phyloP scores from a whole-genome alignment of 805 yeast species.

The Candida awuae region DNA sequence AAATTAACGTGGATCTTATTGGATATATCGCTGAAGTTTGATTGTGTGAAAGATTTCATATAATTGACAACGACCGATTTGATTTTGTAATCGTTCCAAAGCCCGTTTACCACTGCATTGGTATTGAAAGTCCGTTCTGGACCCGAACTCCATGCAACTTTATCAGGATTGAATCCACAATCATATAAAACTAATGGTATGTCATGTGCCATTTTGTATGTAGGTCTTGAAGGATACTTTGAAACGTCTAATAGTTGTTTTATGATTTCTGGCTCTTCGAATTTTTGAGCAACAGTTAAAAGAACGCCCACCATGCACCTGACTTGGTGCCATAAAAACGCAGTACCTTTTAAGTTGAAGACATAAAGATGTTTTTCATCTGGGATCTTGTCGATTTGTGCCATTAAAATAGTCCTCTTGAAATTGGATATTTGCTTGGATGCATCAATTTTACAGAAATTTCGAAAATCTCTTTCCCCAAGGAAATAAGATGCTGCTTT shows the following conservation, averaged over 20 bases:
- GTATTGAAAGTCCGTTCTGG: slow-evolving; percentile 33
- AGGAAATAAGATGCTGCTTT: slow-evolving; percentile 53
- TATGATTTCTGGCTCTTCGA: slow-evolving; percentile 56
- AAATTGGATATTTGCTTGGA: slow-evolving; percentile 84
- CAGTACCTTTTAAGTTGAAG: slow-evolving; percentile 77
- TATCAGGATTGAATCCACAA: slow-evolving; percentile 53
- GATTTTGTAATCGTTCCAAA: slow-evolving; percentile 48
- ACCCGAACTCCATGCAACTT: slow-evolving; percentile 55
- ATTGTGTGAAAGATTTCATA: slow-evolving; percentile 34
- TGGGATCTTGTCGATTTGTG: slow-evolving; percentile 18
- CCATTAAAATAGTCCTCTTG: slow-evolving; percentile 47
- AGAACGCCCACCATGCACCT: slow-evolving; percentile 87
- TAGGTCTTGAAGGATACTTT: slow-evolving; percentile 57
- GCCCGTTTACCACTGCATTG: slow-evolving; percentile 37
- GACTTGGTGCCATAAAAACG: slow-evolving; percentile 97
- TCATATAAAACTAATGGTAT: slow-evolving; percentile 81
- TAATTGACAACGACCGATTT: slow-evolving; percentile 46
- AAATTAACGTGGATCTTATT: slow-evolving; percentile 30
- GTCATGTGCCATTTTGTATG: slow-evolving; percentile 84
- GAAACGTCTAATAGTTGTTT: slow-evolving; percentile 50
- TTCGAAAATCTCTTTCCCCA: slow-evolving; percentile 87
- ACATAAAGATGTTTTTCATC: slow-evolving; percentile 40
- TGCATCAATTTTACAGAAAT: slow-evolving; percentile 91
- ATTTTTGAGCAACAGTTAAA: slow-evolving; percentile 69
- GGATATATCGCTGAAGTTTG: slow-evolving; percentile 23